These are phyloP conservation scores for Geosmithia morbida DNA, from an alignment of 2,329 filamentous ascomycete genomes.

Conservation along the genomic window DNA sequence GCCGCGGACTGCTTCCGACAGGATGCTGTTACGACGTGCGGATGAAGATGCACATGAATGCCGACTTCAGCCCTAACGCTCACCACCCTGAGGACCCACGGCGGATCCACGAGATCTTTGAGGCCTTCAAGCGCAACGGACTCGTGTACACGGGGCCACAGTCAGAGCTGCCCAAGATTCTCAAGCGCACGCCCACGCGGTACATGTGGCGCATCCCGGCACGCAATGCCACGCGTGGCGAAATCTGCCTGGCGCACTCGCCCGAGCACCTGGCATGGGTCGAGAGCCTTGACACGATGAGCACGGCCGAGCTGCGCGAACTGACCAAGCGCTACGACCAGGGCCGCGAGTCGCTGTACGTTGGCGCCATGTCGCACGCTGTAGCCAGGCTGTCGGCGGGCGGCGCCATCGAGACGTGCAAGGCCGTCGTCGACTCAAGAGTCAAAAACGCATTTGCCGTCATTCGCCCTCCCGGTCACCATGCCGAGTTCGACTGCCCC, in stretches of 20 bases:
- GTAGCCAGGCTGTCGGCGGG: conserved; percentile 77
- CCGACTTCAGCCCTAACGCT: conserved; percentile 56
- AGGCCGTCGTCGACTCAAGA: conserved; percentile 67
- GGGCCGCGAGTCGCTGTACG: conserved; percentile 65
- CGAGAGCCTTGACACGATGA: conserved; percentile 34
- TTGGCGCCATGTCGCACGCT: conserved; percentile 67
- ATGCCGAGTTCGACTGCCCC: conserved; percentile 72
- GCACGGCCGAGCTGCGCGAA: conserved; percentile 50
- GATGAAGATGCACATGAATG: conserved; percentile 92
- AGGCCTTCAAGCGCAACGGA: conserved; percentile 69
- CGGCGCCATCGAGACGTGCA: conserved; percentile 89
- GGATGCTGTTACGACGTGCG: conserved; percentile 83
- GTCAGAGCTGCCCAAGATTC: conserved; percentile 33
- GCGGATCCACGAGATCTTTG: conserved; percentile 86
- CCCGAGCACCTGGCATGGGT: conserved; percentile 71
- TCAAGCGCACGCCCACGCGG: conserved; percentile 38
- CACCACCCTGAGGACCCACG: conserved; percentile 91
- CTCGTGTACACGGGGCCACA: conserved; percentile 54
- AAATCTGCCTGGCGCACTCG: conserved; percentile 70
- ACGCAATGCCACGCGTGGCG: conserved; percentile 60
- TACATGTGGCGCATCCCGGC: conserved; percentile 68
- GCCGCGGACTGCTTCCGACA: conserved; percentile 45
- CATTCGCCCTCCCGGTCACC: conserved; percentile 87
- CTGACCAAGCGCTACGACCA: conserved; percentile 48
- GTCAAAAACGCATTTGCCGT: conserved; percentile 95